These are phyloP conservation scores for Flaveria brownii DNA, from an alignment of 129 eudicot species.

Conservation along the genomic window DNA sequence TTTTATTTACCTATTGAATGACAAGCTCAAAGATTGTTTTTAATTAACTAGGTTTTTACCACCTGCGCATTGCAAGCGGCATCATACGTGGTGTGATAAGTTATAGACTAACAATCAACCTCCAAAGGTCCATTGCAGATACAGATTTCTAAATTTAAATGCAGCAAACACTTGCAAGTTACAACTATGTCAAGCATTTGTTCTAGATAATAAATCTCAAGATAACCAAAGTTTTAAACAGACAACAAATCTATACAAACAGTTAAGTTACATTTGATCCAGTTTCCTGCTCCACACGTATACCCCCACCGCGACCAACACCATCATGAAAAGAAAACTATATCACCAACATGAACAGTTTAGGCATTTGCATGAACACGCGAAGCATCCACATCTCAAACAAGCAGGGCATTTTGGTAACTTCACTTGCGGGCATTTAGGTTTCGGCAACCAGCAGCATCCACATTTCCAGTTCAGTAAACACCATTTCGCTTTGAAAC, in stretches of 20 bases:
- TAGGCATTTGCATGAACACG: conserved; percentile 57
- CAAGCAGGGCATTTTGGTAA: conserved; percentile 47
- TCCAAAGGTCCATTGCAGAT: conserved; percentile 7
- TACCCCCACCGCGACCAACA: conserved; percentile 26
- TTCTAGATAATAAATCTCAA: conserved; percentile 19
- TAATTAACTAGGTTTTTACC: too few species aligned
- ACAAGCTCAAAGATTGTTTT: too few species aligned
- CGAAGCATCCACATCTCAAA: conserved; percentile 37
- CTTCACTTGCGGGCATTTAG: conserved; percentile 41
- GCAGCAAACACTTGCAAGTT: not conserved
- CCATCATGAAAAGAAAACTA: conserved; percentile 14
- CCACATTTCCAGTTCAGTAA: conserved; percentile 33
- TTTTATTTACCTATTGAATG: too few species aligned
- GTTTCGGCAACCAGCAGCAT: conserved; percentile 31
- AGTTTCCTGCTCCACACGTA: conserved; percentile 11
- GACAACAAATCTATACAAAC: conserved; percentile 32
- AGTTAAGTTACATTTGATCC: conserved; percentile 26
- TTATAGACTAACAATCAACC: not conserved
- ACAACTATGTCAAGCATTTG: not conserved
- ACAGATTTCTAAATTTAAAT: not conserved
- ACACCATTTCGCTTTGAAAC: conserved; percentile 34
- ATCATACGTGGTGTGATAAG: too few species aligned
- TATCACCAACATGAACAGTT: conserved; percentile 65
- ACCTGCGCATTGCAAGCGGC: too few species aligned
- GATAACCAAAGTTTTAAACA: conserved; percentile 6